phyloP scores from a whole-genome alignment of 2,329 filamentous ascomycete species.

The Aspergillus phoenicis region DNA sequence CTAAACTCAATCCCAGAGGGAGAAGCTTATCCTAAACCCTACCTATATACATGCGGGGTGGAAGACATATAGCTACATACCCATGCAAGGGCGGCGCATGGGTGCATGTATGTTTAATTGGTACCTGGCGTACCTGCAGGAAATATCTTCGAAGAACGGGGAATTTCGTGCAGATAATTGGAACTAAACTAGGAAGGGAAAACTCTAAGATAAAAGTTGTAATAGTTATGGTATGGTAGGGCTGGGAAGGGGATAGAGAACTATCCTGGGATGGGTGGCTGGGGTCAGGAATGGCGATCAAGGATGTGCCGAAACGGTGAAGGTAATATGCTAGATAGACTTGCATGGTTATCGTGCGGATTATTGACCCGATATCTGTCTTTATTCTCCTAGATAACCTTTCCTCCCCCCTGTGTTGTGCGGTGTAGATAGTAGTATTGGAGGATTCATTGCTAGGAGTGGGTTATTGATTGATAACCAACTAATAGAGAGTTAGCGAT shows the following conservation, averaged over 20 bases:
- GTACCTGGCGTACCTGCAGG: constrained; percentile 6
- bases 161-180: constrained; percentile 8
- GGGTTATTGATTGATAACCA: neutral
- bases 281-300: neutral
- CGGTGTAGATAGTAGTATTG: neutral
- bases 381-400: neutral
- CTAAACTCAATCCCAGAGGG: neutral
- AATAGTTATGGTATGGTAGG: neutral
- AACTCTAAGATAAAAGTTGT: neutral
- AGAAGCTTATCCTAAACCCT: neutral
- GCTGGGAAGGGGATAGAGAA: neutral
- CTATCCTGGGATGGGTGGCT: neutral
- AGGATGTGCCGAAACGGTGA: neutral
- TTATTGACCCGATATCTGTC: neutral
- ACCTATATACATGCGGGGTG: neutral
- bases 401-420: neutral
- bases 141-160: constrained; percentile 2
- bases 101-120: constrained; percentile 8
- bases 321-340: constrained; percentile 1
- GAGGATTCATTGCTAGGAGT: neutral
- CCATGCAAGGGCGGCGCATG: neutral
- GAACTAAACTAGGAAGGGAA: neutral
- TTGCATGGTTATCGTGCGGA: constrained; percentile 5
- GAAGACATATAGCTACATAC: neutral
- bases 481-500: neutral